These are phyloP conservation scores for Nemophila menziesii DNA, from an alignment of 257 asterid genomes.

Conservation along the genomic window DNA sequence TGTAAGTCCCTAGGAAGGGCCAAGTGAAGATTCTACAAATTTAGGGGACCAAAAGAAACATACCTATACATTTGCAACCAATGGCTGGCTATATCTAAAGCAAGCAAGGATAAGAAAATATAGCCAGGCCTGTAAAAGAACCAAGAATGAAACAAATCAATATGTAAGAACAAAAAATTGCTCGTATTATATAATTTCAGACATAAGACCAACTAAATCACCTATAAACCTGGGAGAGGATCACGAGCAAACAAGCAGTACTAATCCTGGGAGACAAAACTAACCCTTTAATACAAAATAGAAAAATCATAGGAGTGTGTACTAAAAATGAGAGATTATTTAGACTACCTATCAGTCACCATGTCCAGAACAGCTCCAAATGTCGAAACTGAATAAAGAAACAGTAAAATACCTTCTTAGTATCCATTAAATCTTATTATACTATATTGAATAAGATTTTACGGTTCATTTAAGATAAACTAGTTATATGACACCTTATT, in stretches of 20 bases:
- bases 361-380: constrained; percentile 96
- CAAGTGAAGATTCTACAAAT: neutral
- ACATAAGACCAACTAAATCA: constrained; percentile 17
- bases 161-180: neutral
- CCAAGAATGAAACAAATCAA: constrained; percentile 12
- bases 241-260: constrained; percentile 89
- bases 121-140: constrained; percentile 70
- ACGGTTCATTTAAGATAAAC: no score
- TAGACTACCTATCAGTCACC: constrained; percentile 89
- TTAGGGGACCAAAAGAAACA: neutral
- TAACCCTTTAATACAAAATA: constrained; percentile 6
- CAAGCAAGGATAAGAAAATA: constrained; percentile 73
- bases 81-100: constrained; percentile 88
- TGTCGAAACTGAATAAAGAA: constrained; percentile 63
- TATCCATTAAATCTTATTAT: neutral
- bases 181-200: neutral
- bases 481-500: no score
- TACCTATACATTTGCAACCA: constrained; percentile 99
- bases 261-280: constrained; percentile 57
- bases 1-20: constrained; percentile 3
- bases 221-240: constrained; percentile 97
- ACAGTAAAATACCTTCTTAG: constrained; percentile 7
- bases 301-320: constrained; percentile 1
- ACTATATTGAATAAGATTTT: no score
- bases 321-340: neutral